A percentile compares a stretch with the other conserved stretches of the same genome.
Evolutionary conservation across 2,329 filamentous ascomycete species (phyloP).

Genomic region (Diaporthe ampelina): DNA sequence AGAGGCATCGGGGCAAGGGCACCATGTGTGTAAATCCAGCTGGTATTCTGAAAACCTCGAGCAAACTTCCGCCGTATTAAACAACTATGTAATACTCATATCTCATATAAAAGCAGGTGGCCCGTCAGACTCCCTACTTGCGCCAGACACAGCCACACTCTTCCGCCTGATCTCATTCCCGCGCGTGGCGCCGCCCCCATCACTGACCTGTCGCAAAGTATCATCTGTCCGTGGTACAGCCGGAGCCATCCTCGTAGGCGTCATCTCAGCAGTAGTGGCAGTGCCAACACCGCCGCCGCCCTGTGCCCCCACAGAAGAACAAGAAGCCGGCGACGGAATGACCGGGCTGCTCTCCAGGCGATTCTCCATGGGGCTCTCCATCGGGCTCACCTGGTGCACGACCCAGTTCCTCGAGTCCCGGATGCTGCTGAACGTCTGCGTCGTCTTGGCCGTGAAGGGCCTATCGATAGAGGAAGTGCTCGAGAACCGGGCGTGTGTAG

Average conservation of each 20-base stretch:
- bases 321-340: neutral
- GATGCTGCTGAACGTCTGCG: neutral
- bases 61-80: neutral
- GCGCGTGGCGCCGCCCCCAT: neutral
- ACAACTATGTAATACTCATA: neutral
- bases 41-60: neutral
- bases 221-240: neutral
- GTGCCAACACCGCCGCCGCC: neutral
- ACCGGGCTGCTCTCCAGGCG: slow-evolving; percentile 24
- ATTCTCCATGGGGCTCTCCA: slow-evolving; percentile 25
- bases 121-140: slow-evolving; percentile 19
- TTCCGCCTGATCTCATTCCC: slow-evolving; percentile 18
- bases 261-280: neutral
- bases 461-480: neutral
- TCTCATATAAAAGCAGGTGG: slow-evolving; percentile 25
- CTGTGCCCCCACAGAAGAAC: neutral
- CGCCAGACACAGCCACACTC: slow-evolving; percentile 11
- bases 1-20: neutral
- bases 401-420: slow-evolving; percentile 26
- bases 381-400: slow-evolving; percentile 12
- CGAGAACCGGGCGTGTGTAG: slow-evolving; percentile 31
- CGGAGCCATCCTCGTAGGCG: neutral
- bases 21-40: neutral
- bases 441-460: slow-evolving; percentile 29
- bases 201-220: neutral